Base-by-base conservation (phyloP, 441 rosid genomes). In the Brassica hybrid region DNA sequence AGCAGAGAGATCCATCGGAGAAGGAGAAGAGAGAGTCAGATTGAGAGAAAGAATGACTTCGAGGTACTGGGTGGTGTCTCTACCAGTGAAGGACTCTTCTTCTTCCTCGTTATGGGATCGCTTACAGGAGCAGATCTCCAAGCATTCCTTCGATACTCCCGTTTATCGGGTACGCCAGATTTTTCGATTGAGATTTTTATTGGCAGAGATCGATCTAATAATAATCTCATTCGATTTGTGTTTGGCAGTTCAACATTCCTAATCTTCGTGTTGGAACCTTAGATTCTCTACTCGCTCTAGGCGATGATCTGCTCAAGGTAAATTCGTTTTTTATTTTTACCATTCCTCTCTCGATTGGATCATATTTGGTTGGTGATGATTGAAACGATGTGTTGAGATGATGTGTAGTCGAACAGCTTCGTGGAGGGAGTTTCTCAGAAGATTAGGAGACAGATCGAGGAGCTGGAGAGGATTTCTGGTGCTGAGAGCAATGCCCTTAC, bases 251-350 rank as follows among this genome's bases (percentile, higher is more conserved):
- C 73, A 94, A 89, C 83, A 89, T 92, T 58, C 96, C 98, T 48
- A 92, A 88, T 87, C 99, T 96, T 71, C 97, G 98, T 9, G 99
- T 94, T 17, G 98, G 99, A 75, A 96, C 99, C 68, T 87, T 96
- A 23, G 98, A 94, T 84, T 94, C 98, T 69, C 97, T 96, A 69
- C 98, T 96, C 9, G 80, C 98, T 18, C 96, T 96, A 72, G 89
- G 96, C 66, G 98, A 96, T 83, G 98, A 94, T 88, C 97, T 96
- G 79, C 56, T 87, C 64, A 96, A 94, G 90, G 99, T 96, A 27
- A 21, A 21, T 21, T 21, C 23, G 23, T 21, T 21, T 21, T 21
- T 21, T 21, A 2, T 19, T 19, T 19, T 21, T 96, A 81, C n/a
- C 45, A 7, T 14, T 58, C 17, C 50, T 13, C 45, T 41, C 12